These are phyloP conservation scores for Alternaria infectoria DNA, from an alignment of 2,329 filamentous ascomycete species.

Conservation along the genomic window DNA sequence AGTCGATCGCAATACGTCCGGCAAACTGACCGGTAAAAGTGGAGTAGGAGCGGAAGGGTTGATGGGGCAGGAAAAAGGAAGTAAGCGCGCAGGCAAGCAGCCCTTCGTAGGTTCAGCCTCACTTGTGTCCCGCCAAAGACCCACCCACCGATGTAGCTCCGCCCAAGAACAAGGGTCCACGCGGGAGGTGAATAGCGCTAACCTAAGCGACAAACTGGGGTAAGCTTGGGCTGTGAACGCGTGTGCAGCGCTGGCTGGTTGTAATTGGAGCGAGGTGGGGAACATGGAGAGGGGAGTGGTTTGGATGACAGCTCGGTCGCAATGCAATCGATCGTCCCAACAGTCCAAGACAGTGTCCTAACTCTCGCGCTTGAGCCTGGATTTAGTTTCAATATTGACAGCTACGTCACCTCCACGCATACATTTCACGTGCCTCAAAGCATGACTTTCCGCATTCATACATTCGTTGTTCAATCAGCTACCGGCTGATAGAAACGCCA, in stretches of 20 bases:
- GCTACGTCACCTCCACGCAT: background rate
- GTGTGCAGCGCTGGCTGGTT: slow-evolving; percentile 7
- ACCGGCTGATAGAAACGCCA: background rate
- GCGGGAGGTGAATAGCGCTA: slow-evolving; percentile 1
- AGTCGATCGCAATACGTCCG: background rate
- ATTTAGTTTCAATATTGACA: background rate
- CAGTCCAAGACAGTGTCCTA: background rate
- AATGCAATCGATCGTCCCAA: background rate
- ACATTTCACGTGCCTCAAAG: background rate
- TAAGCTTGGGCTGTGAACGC: slow-evolving; percentile 2
- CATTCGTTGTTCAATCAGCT: background rate
- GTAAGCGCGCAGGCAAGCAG: slow-evolving; percentile 3
- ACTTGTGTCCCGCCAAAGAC: slow-evolving; percentile 14
- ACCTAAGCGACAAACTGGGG: slow-evolving; percentile 13
- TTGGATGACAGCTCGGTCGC: background rate
- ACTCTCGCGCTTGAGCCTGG: background rate
- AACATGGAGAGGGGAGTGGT: background rate
- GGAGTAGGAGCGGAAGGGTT: slow-evolving; percentile 2
- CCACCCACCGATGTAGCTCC: slow-evolving; percentile 1
- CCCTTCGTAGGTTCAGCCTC: slow-evolving; percentile 17
- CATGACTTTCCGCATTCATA: background rate
- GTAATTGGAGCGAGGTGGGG: background rate
- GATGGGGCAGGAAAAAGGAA: slow-evolving; percentile 11
- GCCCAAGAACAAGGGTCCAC: slow-evolving; percentile 11
- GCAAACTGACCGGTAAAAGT: slow-evolving; percentile 14